Evolutionary conservation across 768 basidiomycete species (phyloP), one percentile per base, ranked within the genome.

Genomic region (Mycena maculata): DNA sequence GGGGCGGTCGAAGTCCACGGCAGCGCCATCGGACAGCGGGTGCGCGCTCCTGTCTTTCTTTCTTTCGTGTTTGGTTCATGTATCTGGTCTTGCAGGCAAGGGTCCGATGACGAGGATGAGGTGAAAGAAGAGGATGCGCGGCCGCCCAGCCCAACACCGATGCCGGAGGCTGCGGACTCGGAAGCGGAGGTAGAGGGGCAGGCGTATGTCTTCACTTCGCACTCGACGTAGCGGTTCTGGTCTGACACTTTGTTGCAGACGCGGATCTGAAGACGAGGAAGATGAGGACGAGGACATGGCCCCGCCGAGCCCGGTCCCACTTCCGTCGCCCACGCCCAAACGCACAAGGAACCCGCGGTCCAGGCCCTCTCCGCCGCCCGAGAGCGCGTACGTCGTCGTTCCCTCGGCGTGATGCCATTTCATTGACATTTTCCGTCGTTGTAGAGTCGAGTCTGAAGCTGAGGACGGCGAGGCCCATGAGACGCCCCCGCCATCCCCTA

Each of bases 301-400:
- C 7, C 27, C 55, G 41, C 41, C 41, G 6, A 42, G 13, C 20
- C 55, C 55, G 8, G 25, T 57, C 15, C 39, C 55, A 36, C 33
- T 36, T 36, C 33, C 33, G 8, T 36, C 25, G 22, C 11, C 8
- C n/a, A n/a, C n/a, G n/a, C 27, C 41, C 18, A 63, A 63, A 38
- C 50, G 55, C 20, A 56, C 61, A 15, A 59, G 44, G 30, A 47
- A 9, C 15, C 31, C 54, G 12, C 39, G 47, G 33, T 38, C 44
- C 22, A 55, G 57, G 16, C 20, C 42, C 31, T 11, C 33, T 20
- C 50, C 41, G 47, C 28, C 44, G 16, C 18, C 53, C 11, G 52
- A 52, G 47, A 53, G 28, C 60, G 57, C 36, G 67, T 68, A 27
- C 16, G 62, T 49, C 9, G 15, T 44, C 23, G 27, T 38, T 44